These are phyloP conservation scores for Phytophthora hibernalis DNA, from an alignment of 352 stramenopile genomes.

Conservation along the genomic window DNA sequence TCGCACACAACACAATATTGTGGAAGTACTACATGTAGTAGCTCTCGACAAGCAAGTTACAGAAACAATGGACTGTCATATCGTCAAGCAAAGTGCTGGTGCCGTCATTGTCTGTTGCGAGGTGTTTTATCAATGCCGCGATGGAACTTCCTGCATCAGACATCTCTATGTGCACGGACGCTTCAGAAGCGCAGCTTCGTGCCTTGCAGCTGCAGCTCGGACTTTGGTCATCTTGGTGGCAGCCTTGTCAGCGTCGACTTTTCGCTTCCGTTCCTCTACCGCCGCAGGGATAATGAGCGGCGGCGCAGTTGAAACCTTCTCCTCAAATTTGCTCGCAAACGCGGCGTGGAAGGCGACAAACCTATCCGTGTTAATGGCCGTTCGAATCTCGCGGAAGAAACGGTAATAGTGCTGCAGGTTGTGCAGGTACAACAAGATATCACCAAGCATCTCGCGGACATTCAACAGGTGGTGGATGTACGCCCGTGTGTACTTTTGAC, in stretches of 20 bases:
- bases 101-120: no score
- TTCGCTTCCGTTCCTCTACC: constrained; percentile 63
- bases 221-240: constrained; percentile 37
- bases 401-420: constrained; percentile 83
- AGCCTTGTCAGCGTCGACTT: constrained; percentile 53
- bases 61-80: no score
- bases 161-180: constrained; percentile 4
- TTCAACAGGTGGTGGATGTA: constrained; percentile 95
- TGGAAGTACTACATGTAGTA: no score
- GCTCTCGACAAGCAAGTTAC: no score
- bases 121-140: neutral
- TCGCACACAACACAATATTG: constrained; percentile 26
- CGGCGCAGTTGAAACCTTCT: constrained; percentile 50
- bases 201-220: constrained; percentile 28
- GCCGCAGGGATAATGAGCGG: constrained; percentile 57
- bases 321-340: constrained; percentile 59
- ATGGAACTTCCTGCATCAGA: neutral
- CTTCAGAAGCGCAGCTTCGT: constrained; percentile 36
- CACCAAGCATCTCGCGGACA: constrained; percentile 92
- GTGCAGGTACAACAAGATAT: constrained; percentile 92
- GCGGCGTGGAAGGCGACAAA: constrained; percentile 52
- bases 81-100: no score
- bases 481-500: constrained; percentile 75
- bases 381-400: constrained; percentile 71
- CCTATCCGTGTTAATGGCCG: constrained; percentile 46